A percentile compares a stretch with the other conserved stretches of the same genome.
Conservation (phyloP, 78 protist species). For the slime mould (Dictyostelium discoideum) region DNA sequence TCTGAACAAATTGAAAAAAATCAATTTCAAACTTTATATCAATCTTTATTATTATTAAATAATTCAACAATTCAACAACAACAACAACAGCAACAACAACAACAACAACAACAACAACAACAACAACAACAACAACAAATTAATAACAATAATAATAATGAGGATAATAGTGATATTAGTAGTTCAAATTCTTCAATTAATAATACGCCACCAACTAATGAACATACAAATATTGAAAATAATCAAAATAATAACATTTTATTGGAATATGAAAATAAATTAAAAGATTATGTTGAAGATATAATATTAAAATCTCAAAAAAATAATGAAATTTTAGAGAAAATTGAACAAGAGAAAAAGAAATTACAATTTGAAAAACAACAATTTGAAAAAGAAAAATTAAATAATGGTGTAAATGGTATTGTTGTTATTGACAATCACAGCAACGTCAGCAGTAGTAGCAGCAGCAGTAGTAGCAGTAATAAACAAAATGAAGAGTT, state of each 20-base stretch:
- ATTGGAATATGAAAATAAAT: slow-evolving; percentile 8
- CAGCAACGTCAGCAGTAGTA: too few species aligned
- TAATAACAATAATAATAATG: not conserved
- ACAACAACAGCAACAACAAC: not conserved
- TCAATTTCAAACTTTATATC: not conserved
- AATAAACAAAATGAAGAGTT: slow-evolving; percentile 6
- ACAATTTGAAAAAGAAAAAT: not conserved
- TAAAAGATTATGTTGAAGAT: slow-evolving; percentile 6
- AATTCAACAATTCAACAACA: not conserved
- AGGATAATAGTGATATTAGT: slow-evolving; percentile 3
- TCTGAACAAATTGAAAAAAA: not conserved
- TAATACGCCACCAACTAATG: not conserved
- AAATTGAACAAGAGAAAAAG: slow-evolving; percentile 7
- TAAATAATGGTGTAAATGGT: not conserved
- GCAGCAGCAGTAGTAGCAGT: not conserved
- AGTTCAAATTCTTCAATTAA: not conserved
- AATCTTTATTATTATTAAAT: not conserved
- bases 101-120: not conserved
- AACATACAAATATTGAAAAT: not conserved
- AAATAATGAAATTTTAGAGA: not conserved
- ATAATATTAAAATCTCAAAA: not conserved
- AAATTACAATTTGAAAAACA: not conserved
- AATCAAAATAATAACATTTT: not conserved
- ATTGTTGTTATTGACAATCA: not conserved
- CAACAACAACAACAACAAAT: not conserved